Conservation (phyloP, 306 rosid genomes). For the Rosa multiflora region DNA sequence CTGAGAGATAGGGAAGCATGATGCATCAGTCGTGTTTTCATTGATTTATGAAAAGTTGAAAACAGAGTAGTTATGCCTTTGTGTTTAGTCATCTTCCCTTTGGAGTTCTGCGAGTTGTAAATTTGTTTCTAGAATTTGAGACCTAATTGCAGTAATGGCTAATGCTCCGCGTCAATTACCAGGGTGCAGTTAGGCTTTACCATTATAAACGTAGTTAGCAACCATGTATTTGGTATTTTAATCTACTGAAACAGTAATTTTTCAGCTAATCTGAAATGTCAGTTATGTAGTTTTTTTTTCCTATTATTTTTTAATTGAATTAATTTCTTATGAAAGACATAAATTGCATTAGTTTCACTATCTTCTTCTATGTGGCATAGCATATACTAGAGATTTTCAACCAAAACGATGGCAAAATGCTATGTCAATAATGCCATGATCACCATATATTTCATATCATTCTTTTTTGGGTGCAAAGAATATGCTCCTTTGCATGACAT, state of each 20-base stretch:
- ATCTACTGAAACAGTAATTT: background rate
- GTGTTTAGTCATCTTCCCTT: slow-evolving; percentile 6
- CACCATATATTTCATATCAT: background rate
- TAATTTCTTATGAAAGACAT: background rate
- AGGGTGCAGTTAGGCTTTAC: background rate
- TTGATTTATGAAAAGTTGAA: background rate
- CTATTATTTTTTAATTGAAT: background rate
- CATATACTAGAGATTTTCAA: background rate
- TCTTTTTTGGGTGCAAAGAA: background rate
- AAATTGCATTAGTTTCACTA: background rate
- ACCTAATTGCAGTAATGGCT: background rate
- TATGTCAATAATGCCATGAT: background rate
- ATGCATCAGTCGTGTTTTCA: background rate
- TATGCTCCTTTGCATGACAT: background rate
- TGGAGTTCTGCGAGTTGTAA: background rate
- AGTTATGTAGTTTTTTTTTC: background rate
- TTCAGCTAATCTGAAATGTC: background rate
- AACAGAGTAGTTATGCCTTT: background rate
- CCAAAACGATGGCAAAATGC: background rate
- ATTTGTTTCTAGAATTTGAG: background rate
- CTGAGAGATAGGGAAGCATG: background rate
- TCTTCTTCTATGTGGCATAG: background rate
- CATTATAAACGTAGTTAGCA: background rate
- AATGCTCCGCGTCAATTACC: background rate
- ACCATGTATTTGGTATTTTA: background rate